Evolutionary conservation across 495 filamentous ascomycete genomes (phyloP).

Genomic region (Rhizodiscina lignyota): DNA sequence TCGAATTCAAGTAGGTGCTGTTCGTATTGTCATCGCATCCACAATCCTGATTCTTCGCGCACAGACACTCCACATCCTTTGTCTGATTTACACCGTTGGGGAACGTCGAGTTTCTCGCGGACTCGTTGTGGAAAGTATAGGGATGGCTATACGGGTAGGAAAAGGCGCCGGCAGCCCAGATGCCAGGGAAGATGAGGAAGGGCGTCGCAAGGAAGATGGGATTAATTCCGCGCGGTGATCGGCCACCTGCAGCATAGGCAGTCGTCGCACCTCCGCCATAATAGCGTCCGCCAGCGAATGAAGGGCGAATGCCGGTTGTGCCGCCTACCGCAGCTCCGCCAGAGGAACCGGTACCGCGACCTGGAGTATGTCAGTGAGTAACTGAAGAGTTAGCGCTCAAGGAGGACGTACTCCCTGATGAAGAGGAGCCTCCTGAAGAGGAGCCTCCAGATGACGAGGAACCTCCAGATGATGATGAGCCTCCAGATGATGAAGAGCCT

Average conservation of each 20-base stretch:
- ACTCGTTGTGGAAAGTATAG: slow-evolving; percentile 44
- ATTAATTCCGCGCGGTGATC: slow-evolving; percentile 39
- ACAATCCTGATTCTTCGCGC: slow-evolving; percentile 51
- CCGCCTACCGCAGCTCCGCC: too few species aligned
- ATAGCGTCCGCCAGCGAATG: slow-evolving; percentile 49
- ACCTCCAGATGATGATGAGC: slow-evolving; percentile 4
- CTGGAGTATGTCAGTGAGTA: neutral
- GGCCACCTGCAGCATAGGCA: slow-evolving; percentile 48
- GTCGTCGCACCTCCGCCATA: slow-evolving; percentile 61
- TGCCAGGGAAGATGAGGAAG: slow-evolving; percentile 41
- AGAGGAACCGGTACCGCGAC: slow-evolving; percentile 7
- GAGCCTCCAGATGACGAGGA: neutral
- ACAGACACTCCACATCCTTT: slow-evolving; percentile 57
- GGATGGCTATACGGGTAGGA: slow-evolving; percentile 46
- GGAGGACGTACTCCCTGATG: slow-evolving; percentile 2
- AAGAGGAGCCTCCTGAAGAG: slow-evolving; percentile 3
- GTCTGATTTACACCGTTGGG: slow-evolving; percentile 42
- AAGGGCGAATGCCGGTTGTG: slow-evolving; percentile 39
- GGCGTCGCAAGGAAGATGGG: slow-evolving; percentile 39
- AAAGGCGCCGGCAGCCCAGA: slow-evolving; percentile 52
- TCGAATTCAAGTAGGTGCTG: slow-evolving; percentile 36
- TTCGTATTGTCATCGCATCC: slow-evolving; percentile 68
- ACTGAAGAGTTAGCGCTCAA: too few species aligned
- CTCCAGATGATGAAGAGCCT: slow-evolving; percentile 14
- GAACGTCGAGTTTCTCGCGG: slow-evolving; percentile 16